A percentile compares a stretch with the other conserved stretches of the same genome.
phyloP scores from a whole-genome alignment of 116 monocot genomes.

The Papilionanthe hybrid region DNA sequence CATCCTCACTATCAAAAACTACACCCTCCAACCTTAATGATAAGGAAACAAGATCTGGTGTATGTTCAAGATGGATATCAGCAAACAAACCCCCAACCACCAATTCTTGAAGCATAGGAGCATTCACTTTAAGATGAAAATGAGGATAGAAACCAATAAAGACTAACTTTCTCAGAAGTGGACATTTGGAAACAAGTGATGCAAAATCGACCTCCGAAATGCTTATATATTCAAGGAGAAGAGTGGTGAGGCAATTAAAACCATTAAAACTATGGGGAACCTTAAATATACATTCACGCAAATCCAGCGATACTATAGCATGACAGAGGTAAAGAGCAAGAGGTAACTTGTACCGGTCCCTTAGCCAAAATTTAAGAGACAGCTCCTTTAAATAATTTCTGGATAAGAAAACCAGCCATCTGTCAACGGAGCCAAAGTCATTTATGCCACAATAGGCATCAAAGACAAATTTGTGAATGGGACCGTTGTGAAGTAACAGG shows the following conservation, averaged over 20 bases:
- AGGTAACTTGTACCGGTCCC: neutral
- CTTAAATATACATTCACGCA: slow-evolving; percentile 5
- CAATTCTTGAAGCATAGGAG: slow-evolving; percentile 7
- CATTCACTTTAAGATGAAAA: slow-evolving; percentile 1
- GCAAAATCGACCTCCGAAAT: slow-evolving; percentile 1
- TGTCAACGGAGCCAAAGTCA: neutral
- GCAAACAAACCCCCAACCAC: slow-evolving; percentile 2
- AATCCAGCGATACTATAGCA: neutral
- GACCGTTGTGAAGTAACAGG: slow-evolving; percentile 10
- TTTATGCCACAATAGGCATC: neutral
- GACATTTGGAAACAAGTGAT: neutral
- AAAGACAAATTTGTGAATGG: slow-evolving; percentile 14
- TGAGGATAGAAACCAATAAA: slow-evolving; percentile 7
- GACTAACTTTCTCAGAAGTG: neutral
- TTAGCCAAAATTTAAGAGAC: neutral
- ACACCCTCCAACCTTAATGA: slow-evolving; percentile 4
- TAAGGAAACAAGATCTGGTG: slow-evolving; percentile 2
- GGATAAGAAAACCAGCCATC: slow-evolving; percentile 9
- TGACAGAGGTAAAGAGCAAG: neutral
- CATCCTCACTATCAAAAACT: slow-evolving; percentile 3
- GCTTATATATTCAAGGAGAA: slow-evolving; percentile 3
- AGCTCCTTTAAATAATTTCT: slow-evolving; percentile 8
- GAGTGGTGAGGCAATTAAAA: neutral
- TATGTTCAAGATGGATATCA: slow-evolving; percentile 10
- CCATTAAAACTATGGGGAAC: neutral